These are phyloP conservation scores for Candida anutae DNA, from an alignment of 1,139 yeast species.

Conservation along the genomic window DNA sequence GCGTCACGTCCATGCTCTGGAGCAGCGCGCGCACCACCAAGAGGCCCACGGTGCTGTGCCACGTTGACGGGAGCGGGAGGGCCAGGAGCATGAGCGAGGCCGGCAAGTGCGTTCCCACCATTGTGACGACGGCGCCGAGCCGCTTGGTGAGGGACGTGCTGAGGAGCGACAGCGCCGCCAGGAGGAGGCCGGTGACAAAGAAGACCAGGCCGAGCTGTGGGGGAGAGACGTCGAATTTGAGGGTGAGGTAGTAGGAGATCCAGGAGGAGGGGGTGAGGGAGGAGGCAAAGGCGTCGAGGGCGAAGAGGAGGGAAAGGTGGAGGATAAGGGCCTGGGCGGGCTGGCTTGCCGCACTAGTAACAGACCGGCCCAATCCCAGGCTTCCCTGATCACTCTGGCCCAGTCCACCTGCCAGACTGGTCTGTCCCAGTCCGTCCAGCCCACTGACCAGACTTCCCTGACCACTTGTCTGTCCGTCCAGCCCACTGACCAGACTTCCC, in stretches of 20 bases:
- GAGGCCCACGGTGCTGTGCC: constrained; percentile 21
- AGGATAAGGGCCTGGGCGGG: constrained; percentile 18
- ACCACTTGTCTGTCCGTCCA: too few species aligned
- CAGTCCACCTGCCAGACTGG: too few species aligned
- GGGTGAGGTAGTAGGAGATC: constrained; percentile 34
- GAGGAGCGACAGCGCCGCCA: constrained; percentile 33
- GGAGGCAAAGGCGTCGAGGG: constrained; percentile 37
- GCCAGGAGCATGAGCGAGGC: constrained; percentile 31
- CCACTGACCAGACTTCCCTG: too few species aligned
- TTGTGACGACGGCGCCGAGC: constrained; percentile 36
- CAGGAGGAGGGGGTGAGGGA: constrained; percentile 38
- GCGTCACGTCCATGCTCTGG: constrained; percentile 39
- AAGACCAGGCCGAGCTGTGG: constrained; percentile 31
- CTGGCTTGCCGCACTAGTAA: too few species aligned
- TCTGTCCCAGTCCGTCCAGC: too few species aligned
- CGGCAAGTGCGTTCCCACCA: constrained; percentile 38
- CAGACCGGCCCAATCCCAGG: too few species aligned
- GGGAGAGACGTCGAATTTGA: constrained; percentile 25
- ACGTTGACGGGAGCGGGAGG: constrained; percentile 28
- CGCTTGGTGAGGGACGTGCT: constrained; percentile 37
- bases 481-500: too few species aligned
- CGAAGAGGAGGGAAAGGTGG: constrained; percentile 29
- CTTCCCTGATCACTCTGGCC: too few species aligned
- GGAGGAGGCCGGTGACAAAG: constrained; percentile 29
- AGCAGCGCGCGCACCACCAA: constrained; percentile 28